Evolutionary conservation across 352 stramenopile species (phyloP).

Genomic region (Heterotrichella gracilis): DNA sequence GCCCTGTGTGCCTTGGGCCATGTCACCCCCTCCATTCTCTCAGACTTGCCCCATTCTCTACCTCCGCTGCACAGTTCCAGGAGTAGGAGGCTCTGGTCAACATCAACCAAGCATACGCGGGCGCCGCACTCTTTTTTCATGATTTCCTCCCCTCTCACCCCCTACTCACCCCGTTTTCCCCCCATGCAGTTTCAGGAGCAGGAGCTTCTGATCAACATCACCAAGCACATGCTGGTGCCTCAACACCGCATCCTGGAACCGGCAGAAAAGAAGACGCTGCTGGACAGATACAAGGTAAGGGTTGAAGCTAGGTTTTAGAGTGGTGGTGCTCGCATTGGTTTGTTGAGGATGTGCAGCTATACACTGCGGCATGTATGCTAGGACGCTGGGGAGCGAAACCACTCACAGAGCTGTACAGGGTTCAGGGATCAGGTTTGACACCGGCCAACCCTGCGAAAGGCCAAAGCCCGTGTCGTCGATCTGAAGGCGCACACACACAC

Average conservation of each 20-base stretch:
- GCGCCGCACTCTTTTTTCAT: neutral
- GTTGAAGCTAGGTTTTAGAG: too few relatives aligned
- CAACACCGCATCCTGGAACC: conserved; percentile 79
- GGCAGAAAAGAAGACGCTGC: conserved; percentile 77
- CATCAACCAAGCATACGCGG: conserved; percentile 15
- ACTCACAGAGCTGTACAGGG: too few relatives aligned
- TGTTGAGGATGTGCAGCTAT: too few relatives aligned
- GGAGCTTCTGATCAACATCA: conserved; percentile 98
- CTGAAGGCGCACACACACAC: too few relatives aligned
- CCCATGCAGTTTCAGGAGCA: conserved; percentile 79
- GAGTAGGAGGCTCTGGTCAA: conserved; percentile 25
- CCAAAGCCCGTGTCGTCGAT: too few relatives aligned
- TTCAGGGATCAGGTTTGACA: too few relatives aligned
- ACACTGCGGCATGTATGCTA: too few relatives aligned
- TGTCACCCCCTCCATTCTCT: too few relatives aligned
- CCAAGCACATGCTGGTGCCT: conserved; percentile 87
- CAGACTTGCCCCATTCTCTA: neutral
- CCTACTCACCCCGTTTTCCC: conserved; percentile 12
- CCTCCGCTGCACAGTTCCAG: neutral
- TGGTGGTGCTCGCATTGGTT: too few relatives aligned
- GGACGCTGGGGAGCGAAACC: too few relatives aligned
- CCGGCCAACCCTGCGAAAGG: too few relatives aligned
- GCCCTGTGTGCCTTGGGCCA: too few relatives aligned
- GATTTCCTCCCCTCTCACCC: neutral
- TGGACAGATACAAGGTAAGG: conserved; percentile 92